Evolutionary conservation across 345 rosid genomes (phyloP).

Genomic region (Lepidium sativum): DNA sequence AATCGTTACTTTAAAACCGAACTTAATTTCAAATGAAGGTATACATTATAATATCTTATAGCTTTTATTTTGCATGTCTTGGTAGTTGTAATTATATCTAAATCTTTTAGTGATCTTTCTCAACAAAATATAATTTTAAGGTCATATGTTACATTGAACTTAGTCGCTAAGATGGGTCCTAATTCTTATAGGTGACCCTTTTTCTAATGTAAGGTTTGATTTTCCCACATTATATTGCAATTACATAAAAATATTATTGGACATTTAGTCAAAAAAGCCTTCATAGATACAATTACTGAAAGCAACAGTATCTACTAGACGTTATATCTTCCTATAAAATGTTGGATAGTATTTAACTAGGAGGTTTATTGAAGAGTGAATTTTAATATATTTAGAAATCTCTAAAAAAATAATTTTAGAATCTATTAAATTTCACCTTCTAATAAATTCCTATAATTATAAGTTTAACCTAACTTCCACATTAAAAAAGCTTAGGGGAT

Average conservation of each 20-base stretch:
- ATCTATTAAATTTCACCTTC: too few species aligned
- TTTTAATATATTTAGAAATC: too few species aligned
- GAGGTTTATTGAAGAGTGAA: too few species aligned
- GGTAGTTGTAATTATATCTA: not conserved
- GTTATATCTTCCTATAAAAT: constrained; percentile 3
- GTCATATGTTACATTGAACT: not conserved
- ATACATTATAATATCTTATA: too few species aligned
- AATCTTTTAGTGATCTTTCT: not conserved
- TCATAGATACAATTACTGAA: constrained; percentile 16
- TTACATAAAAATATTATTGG: not conserved
- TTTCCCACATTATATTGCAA: constrained; percentile 19
- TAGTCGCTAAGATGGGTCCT: not conserved
- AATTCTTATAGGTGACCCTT: constrained; percentile 6
- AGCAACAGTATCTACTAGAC: constrained; percentile 11
- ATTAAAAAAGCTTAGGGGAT: constrained; percentile 6
- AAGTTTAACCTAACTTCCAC: constrained; percentile 4
- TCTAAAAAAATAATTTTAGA: too few species aligned
- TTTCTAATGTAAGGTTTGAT: not conserved
- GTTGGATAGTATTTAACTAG: constrained; percentile 11
- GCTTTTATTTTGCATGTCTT: not conserved
- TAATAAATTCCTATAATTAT: too few species aligned
- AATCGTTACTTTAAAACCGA: too few species aligned
- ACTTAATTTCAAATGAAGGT: too few species aligned
- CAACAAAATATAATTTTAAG: not conserved
- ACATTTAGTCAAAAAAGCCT: constrained; percentile 22